phyloP scores from a whole-genome alignment of 805 yeast genomes.

The Candida qinlingensis region DNA sequence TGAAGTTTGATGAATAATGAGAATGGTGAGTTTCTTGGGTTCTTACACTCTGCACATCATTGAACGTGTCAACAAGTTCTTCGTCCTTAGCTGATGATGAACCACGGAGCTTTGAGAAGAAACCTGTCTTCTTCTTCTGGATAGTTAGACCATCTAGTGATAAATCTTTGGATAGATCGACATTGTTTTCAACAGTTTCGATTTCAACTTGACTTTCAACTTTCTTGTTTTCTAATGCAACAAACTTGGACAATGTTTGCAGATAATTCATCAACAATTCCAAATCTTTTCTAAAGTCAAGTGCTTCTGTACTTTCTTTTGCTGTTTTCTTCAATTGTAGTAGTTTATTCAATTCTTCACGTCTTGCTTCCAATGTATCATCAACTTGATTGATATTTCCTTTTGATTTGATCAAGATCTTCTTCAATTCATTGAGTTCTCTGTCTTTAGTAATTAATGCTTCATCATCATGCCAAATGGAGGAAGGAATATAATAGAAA shows the following conservation, averaged over 20 bases:
- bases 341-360: conserved; percentile 27
- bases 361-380: conserved; percentile 25
- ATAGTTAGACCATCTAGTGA: conserved; percentile 47
- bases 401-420: conserved; percentile 39
- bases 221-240: conserved; percentile 67
- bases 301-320: conserved; percentile 43
- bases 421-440: conserved; percentile 44
- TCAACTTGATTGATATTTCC: conserved; percentile 25
- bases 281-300: conserved; percentile 29
- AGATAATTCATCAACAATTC: conserved; percentile 49
- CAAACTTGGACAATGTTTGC: conserved; percentile 51
- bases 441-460: conserved; percentile 53
- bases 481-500: conserved; percentile 78
- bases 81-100: conserved; percentile 3
- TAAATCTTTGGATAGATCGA: conserved; percentile 53
- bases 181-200: conserved; percentile 82
- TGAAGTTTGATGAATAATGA: conserved; percentile 7
- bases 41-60: conserved; percentile 19
- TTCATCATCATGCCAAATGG: conserved; percentile 97
- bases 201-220: conserved; percentile 80
- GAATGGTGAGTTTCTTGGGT: conserved; percentile 13
- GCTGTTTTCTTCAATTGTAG: conserved; percentile 27
- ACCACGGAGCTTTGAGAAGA: conserved; percentile 37
- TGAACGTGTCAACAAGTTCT: conserved; percentile 10
- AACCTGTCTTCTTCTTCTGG: conserved; percentile 47